A percentile compares a stretch with the other conserved stretches of the same genome.
phyloP scores from a whole-genome alignment of 2,329 filamentous ascomycete genomes.

The Aquanectria penicillioides region DNA sequence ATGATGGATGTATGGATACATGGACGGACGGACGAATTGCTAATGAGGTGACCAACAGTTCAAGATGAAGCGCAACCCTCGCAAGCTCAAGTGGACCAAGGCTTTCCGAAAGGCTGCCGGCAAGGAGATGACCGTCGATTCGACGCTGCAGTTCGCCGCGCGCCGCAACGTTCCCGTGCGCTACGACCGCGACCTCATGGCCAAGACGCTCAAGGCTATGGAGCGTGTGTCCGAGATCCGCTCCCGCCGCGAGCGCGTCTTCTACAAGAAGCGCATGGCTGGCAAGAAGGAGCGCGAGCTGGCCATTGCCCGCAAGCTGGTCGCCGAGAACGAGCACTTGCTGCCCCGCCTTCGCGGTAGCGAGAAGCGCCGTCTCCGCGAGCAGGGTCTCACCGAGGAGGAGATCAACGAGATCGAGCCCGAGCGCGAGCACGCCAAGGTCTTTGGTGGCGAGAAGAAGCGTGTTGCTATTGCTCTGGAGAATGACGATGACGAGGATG shows the following conservation, averaged over 20 bases:
- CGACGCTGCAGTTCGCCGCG: constrained; percentile 89
- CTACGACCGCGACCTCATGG: constrained; percentile 93
- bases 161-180: constrained; percentile 93
- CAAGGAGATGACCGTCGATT: constrained; percentile 93
- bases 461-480: constrained; percentile 48
- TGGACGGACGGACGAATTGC: constrained; percentile 1
- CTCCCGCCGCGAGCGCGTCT: constrained; percentile 82
- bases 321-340: constrained; percentile 91
- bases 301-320: constrained; percentile 84
- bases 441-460: constrained; percentile 56
- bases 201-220: constrained; percentile 92
- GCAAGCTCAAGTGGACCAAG: constrained; percentile 98
- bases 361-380: constrained; percentile 68
- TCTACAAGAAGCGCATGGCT: constrained; percentile 93
- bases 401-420: constrained; percentile 60
- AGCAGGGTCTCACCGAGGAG: constrained; percentile 60
- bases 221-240: constrained; percentile 88
- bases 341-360: constrained; percentile 77
- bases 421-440: constrained; percentile 49
- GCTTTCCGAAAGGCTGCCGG: constrained; percentile 83
- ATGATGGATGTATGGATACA: background rate
- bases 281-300: constrained; percentile 88
- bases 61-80: constrained; percentile 98
- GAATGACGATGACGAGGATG: constrained; percentile 49
- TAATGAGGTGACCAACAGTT: constrained; percentile 60